Base-by-base conservation (phyloP, 805 yeast genomes). In the Metschnikowia baotianmanensis region DNA sequence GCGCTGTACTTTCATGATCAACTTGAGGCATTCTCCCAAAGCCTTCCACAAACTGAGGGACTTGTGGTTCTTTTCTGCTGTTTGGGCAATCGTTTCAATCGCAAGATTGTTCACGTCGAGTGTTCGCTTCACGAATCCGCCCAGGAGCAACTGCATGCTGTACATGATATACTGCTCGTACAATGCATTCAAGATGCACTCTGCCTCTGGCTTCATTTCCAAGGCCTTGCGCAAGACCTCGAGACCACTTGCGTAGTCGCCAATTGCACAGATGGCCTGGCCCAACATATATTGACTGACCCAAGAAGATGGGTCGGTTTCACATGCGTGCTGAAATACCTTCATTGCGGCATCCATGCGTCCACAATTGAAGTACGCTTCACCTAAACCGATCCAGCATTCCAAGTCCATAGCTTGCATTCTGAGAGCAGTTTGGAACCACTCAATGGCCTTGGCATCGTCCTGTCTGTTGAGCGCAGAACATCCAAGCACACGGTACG, bases 301-400 rank as follows among this genome's bases (percentile, higher is more conserved):
- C 82, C 86, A 78, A 37, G 77, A 74, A 1, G 64, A 61, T 0
- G 77, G 72, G 23, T 77, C 75, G 5, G 83, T 50, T 27, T 71
- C 71, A 32, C 78, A 54, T 0, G 90, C 87, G 43, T 80, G 80
- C 22, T 68, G 70, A 52, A 89, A 85, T 1, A 93, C 97, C 59
- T 86, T 89, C 8, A 77, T 70, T 0, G 96, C 87, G 2, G 98
- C 95, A 41, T 86, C 90, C 31, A 83, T 67, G 46, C 96, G 73
- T 2, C 99, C 99, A 59, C 93, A 79, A 19, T 80, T 77, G 40
- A 76, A 69, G 59, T 93, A 93, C 0, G 96, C 91, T 59, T 93
- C 98, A n/a, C 99, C 99, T n/a, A 93, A 67, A 1, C 96, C 96
- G 21, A 85, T 70, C 97, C 98, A 91, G 2, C 96, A 83, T 48